Conservation (phyloP, 1,284 basidiomycete genomes). For the Ganoderma lingzhi region DNA sequence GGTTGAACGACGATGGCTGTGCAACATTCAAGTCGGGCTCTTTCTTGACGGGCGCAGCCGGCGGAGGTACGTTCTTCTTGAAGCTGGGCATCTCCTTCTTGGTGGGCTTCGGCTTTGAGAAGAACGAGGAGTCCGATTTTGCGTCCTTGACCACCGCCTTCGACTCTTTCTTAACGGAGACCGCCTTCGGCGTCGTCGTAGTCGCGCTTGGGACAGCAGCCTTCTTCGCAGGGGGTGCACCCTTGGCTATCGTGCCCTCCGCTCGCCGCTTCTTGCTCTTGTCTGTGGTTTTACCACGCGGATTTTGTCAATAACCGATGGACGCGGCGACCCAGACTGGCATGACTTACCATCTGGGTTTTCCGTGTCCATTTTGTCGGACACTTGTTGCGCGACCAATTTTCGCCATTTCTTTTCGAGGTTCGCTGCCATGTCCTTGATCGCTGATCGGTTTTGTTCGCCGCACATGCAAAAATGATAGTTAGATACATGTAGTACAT, state of each 20-base stretch:
- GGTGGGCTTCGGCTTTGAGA: slow-evolving; percentile 84
- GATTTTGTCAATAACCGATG: slow-evolving; percentile 19
- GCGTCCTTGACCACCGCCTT: slow-evolving; percentile 63
- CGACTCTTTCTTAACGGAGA: slow-evolving; percentile 47
- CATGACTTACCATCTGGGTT: slow-evolving; percentile 75
- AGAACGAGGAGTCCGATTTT: slow-evolving; percentile 85
- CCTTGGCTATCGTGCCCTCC: slow-evolving; percentile 55
- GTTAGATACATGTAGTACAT: slow-evolving; percentile 72
- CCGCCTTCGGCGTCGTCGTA: slow-evolving; percentile 42
- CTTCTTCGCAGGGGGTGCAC: slow-evolving; percentile 70
- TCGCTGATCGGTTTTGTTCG: slow-evolving; percentile 58
- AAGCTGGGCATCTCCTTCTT: slow-evolving; percentile 77
- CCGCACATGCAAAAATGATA: slow-evolving; percentile 40
- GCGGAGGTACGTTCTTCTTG: slow-evolving; percentile 59
- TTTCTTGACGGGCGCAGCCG: slow-evolving; percentile 59
- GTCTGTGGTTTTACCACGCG: slow-evolving; percentile 47
- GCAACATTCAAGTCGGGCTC: slow-evolving; percentile 68
- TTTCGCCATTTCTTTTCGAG: slow-evolving; percentile 82
- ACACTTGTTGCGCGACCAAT: slow-evolving; percentile 50
- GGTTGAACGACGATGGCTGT: slow-evolving; percentile 77
- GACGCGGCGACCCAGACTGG: slow-evolving; percentile 47
- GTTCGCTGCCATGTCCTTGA: slow-evolving; percentile 90
- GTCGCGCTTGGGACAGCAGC: slow-evolving; percentile 55
- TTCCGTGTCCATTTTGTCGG: slow-evolving; percentile 56
- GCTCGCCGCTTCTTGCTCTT: slow-evolving; percentile 80